These are phyloP conservation scores for Psilocybe cyanescens DNA, from an alignment of 768 basidiomycete genomes.

Conservation along the genomic window DNA sequence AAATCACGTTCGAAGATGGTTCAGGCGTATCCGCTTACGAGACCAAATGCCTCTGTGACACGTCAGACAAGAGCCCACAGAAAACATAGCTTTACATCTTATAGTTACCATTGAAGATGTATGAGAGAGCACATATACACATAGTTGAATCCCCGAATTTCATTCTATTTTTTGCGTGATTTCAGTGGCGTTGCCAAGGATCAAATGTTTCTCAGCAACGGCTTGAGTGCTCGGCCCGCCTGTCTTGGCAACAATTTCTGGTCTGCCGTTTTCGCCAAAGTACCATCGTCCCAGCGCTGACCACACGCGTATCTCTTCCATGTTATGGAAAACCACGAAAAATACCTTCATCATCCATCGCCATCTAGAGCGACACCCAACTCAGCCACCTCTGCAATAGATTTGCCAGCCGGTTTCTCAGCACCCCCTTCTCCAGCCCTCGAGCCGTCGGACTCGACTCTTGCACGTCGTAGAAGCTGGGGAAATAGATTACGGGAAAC, in stretches of 20 bases:
- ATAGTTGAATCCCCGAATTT: neutral
- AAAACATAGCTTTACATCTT: neutral
- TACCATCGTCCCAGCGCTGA: slow-evolving; percentile 2
- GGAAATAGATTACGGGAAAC: slow-evolving; percentile 35
- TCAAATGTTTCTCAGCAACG: neutral
- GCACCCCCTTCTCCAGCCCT: slow-evolving; percentile 60
- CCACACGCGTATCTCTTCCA: slow-evolving; percentile 12
- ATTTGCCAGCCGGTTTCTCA: slow-evolving; percentile 51
- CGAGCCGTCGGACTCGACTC: slow-evolving; percentile 52
- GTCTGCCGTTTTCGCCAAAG: neutral
- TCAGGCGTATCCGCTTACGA: too few species aligned
- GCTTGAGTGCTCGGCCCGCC: neutral
- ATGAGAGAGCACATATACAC: neutral
- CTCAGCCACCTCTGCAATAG: slow-evolving; percentile 60
- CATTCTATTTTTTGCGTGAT: neutral
- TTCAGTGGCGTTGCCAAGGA: slow-evolving; percentile 15
- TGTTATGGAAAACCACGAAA: slow-evolving; percentile 40
- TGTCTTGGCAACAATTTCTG: slow-evolving; percentile 3
- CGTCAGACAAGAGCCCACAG: neutral
- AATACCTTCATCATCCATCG: slow-evolving; percentile 34
- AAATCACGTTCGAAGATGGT: neutral
- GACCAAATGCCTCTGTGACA: neutral
- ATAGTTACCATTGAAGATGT: neutral
- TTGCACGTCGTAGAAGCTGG: slow-evolving; percentile 67
- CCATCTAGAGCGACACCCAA: slow-evolving; percentile 29